phyloP scores from a whole-genome alignment of 495 filamentous ascomycete species.

The Cercophora newfieldiana region DNA sequence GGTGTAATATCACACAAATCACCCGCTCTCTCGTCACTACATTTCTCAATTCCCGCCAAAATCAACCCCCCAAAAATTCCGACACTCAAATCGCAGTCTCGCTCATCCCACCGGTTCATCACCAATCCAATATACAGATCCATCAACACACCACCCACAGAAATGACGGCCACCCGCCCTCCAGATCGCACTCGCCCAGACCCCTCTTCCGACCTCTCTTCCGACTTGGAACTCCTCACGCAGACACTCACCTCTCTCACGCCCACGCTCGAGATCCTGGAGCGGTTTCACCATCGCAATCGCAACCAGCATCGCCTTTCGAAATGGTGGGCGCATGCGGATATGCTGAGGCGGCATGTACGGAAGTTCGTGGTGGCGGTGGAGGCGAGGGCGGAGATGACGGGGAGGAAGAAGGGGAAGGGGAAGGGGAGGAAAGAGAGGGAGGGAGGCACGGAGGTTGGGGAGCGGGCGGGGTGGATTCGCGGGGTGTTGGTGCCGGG shows the following conservation, averaged over 20 bases:
- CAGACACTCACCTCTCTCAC: slow-evolving; percentile 18
- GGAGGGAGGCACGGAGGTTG: slow-evolving; percentile 23
- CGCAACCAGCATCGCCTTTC: slow-evolving; percentile 74
- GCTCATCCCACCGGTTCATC: background rate
- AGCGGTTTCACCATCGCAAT: slow-evolving; percentile 72
- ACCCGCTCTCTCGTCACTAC: too few relatives aligned
- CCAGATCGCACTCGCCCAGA: background rate
- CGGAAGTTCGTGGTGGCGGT: slow-evolving; percentile 51
- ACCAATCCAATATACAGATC: background rate
- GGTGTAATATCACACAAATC: too few relatives aligned
- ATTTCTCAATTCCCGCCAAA: too few relatives aligned
- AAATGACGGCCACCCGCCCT: background rate
- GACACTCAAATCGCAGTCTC: too few relatives aligned
- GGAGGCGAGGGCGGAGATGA: slow-evolving; percentile 19
- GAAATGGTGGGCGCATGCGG: slow-evolving; percentile 73
- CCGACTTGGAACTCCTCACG: slow-evolving; percentile 3
- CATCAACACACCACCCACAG: too few relatives aligned
- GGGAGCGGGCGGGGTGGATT: slow-evolving; percentile 21
- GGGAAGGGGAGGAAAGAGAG: background rate
- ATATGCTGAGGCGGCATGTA: slow-evolving; percentile 63
- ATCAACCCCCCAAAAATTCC: too few relatives aligned
- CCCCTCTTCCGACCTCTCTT: background rate
- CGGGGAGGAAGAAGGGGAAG: slow-evolving; percentile 21
- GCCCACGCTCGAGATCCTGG: slow-evolving; percentile 48
- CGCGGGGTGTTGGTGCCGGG: slow-evolving; percentile 28